Evolutionary conservation across 108 stramenopile species (phyloP).

Genomic region (Pelagomonas calceolata): DNA sequence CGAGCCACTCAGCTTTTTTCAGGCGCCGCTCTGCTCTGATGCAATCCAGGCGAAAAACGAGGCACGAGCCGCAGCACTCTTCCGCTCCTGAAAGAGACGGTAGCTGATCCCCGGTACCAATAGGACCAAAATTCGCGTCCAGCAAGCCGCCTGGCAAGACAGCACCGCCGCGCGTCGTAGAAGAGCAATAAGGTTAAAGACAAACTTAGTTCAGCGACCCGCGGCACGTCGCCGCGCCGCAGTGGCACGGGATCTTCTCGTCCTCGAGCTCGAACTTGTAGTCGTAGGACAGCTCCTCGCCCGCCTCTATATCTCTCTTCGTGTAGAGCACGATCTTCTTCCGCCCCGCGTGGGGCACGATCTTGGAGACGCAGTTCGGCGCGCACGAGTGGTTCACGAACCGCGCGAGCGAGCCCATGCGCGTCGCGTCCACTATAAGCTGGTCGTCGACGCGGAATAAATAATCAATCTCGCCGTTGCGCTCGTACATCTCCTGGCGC

Average conservation of each 20-base stretch:
- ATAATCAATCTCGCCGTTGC: slow-evolving; percentile 73
- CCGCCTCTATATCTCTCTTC: slow-evolving; percentile 63
- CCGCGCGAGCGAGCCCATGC: slow-evolving; percentile 27
- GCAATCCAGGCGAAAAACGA: too few species aligned
- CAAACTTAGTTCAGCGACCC: slow-evolving; percentile 68
- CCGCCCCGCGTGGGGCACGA: background rate
- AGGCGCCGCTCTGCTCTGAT: too few species aligned
- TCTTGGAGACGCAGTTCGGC: slow-evolving; percentile 68
- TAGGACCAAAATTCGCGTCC: too few species aligned
- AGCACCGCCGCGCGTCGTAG: too few species aligned
- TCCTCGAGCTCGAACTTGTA: slow-evolving; percentile 87
- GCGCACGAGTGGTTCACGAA: slow-evolving; percentile 98
- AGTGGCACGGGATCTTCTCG: slow-evolving; percentile 83
- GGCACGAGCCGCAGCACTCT: too few species aligned
- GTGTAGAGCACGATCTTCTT: slow-evolving; percentile 81
- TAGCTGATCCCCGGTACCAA: too few species aligned
- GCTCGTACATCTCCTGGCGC: slow-evolving; percentile 74
- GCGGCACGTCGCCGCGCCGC: slow-evolving; percentile 72
- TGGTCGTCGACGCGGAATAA: slow-evolving; percentile 81
- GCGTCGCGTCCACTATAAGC: slow-evolving; percentile 90
- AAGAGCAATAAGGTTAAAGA: too few species aligned
- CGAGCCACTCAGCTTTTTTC: too few species aligned
- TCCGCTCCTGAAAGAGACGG: too few species aligned
- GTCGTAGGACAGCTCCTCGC: slow-evolving; percentile 93
- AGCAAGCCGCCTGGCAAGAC: too few species aligned